phyloP scores from a whole-genome alignment of 2,329 filamentous ascomycete species.

The Aspergillus vadensis region DNA sequence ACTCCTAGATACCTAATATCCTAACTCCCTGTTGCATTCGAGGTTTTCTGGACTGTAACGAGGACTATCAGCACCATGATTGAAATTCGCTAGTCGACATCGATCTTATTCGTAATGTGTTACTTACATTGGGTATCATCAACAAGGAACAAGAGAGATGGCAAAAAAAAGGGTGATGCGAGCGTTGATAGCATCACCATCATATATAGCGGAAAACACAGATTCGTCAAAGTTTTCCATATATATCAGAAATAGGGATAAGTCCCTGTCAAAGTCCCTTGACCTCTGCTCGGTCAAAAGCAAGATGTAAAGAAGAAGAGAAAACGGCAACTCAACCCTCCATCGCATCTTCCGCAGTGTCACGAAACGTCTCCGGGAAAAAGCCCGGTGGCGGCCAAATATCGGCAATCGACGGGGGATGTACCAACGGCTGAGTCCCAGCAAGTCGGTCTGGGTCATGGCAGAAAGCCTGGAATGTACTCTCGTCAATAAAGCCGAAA shows the following conservation, averaged over 20 bases:
- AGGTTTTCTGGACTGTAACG: background rate
- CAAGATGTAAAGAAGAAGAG: background rate
- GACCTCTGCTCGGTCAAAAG: background rate
- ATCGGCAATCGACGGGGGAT: constrained; percentile 44
- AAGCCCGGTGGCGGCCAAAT: constrained; percentile 48
- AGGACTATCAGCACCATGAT: background rate
- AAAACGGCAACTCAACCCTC: constrained; percentile 19
- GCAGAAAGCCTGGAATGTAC: constrained; percentile 48
- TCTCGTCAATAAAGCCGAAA: constrained; percentile 48
- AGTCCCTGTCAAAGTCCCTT: background rate
- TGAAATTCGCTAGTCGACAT: background rate
- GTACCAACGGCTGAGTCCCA: constrained; percentile 38
- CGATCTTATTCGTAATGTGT: background rate
- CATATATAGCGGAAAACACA: background rate
- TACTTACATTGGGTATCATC: constrained; percentile 5
- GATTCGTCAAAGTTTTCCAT: background rate
- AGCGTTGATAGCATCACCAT: background rate
- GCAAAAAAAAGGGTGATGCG: background rate
- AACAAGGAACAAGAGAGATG: constrained; percentile 1
- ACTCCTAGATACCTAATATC: background rate
- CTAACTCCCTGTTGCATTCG: constrained; percentile 2
- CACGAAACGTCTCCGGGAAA: constrained; percentile 44
- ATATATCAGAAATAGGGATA: background rate
- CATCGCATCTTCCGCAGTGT: constrained; percentile 25
- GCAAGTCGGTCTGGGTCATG: constrained; percentile 48